Evolutionary conservation across 2,329 filamentous ascomycete genomes (phyloP), one percentile per base, ranked within the genome.

Genomic region (Hirsutella minnesotensis): DNA sequence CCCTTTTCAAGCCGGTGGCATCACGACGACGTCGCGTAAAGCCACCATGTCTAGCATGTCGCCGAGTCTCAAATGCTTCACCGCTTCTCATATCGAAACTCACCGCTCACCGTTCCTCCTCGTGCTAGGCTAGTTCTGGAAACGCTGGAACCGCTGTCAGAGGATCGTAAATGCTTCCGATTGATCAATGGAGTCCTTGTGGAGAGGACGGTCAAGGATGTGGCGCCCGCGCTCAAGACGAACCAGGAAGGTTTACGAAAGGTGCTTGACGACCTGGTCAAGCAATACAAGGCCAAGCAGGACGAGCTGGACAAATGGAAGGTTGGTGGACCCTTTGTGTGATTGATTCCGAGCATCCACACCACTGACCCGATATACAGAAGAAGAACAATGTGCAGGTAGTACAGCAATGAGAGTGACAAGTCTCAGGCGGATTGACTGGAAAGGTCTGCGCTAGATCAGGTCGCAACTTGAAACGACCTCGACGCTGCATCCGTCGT

Each of bases 261-360:
- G 67, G 88, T 96, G 24, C 70, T 96, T 43, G 89, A 95, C 49
- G 90, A 95, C 61, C 68, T 98, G 49, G 77, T 96, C 52, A 95
- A 95, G 74, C 87, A 95, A 67, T 96, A 96, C 73, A 94, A 94
- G 70, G 68, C 72, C 27, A 94, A 95, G 66, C 89, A 98, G 63
- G 80, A 87, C 35, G 92, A 98, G 59, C 77, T 98, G 72, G 90
- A 98, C 61, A 89, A 83, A 64, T 98, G 92, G 92, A 98, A 98
- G 86, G 90, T 94, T 67, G 45, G 79, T 57, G 8, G 37, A 27
- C 16, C 24, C 9, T 10, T 36, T 15, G 16, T 13, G 15, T 12
- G 15, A 8, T 22, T 19, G 13, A 13, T 9, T 5, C 15, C 21
- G 40, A 36, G 22, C 7, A 20, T 18, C 4, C 15, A 3, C n/a